Conservation (phyloP, 2,329 filamentous ascomycete genomes). For the Aspergillus alliaceus region DNA sequence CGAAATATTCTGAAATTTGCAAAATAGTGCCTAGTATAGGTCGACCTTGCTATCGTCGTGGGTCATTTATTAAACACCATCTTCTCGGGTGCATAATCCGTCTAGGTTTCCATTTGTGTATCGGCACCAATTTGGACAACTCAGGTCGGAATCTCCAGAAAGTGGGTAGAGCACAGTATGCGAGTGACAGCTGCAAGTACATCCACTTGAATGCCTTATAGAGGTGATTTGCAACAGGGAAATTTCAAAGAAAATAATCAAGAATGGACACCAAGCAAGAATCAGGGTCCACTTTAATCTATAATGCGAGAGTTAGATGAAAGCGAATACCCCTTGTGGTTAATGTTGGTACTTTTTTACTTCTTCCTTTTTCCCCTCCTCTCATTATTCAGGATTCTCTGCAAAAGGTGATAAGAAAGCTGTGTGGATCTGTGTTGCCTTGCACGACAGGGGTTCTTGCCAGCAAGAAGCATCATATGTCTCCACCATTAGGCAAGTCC, state of each 20-base stretch:
- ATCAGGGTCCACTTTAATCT: neutral
- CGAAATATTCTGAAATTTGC: neutral
- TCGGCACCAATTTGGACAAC: no score
- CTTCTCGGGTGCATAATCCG: neutral
- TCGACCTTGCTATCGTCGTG: neutral
- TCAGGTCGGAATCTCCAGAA: neutral
- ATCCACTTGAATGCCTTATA: neutral
- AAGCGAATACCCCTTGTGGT: neutral
- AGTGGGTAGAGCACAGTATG: neutral
- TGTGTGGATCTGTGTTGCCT: neutral
- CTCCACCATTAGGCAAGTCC: conserved; percentile 1
- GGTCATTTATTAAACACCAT: neutral
- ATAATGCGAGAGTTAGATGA: neutral
- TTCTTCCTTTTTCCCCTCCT: no score
- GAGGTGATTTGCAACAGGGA: neutral
- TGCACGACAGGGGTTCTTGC: neutral
- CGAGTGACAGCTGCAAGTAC: neutral
- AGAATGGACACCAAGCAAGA: neutral
- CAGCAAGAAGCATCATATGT: neutral
- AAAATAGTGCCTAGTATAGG: neutral
- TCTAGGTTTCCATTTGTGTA: no score
- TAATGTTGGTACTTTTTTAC: neutral
- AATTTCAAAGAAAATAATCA: neutral
- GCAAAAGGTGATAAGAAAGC: neutral
- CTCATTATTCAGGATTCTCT: neutral